Evolutionary conservation across 495 filamentous ascomycete genomes (phyloP).

Genomic region (Talaromyces nanjingensis): DNA sequence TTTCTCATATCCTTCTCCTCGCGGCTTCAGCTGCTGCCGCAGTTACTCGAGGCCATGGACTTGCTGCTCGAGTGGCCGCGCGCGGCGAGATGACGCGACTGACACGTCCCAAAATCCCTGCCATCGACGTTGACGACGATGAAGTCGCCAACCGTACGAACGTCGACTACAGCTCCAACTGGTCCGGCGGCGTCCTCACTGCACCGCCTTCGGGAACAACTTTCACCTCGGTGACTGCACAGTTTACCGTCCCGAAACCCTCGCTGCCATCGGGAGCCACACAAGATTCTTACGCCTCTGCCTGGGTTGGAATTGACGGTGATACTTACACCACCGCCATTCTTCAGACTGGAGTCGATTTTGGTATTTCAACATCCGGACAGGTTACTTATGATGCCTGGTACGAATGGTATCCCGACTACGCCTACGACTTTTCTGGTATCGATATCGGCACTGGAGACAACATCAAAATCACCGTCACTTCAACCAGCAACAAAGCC

Average conservation of each 20-base stretch:
- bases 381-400: conserved; percentile 45
- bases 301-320: conserved; percentile 59
- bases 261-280: conserved; percentile 30
- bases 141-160: conserved; percentile 23
- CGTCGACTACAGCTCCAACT: conserved; percentile 50
- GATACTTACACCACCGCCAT: conserved; percentile 52
- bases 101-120: conserved; percentile 21
- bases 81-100: conserved; percentile 10
- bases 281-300: conserved; percentile 35
- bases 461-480: conserved; percentile 45
- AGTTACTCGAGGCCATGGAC: conserved; percentile 18
- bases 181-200: conserved; percentile 50
- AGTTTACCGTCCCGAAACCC: conserved; percentile 49
- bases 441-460: conserved; percentile 48
- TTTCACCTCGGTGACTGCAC: conserved; percentile 48
- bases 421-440: conserved; percentile 48
- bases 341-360: conserved; percentile 56
- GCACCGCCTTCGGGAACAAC: conserved; percentile 26
- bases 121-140: conserved; percentile 10
- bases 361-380: conserved; percentile 33
- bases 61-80: conserved; percentile 13
- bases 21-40: conserved; percentile 18
- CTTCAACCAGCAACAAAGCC: conserved; percentile 35
- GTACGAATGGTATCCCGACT: conserved; percentile 61
- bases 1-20: conserved; percentile 13